Evolutionary conservation across 768 basidiomycete genomes (phyloP), one percentile per base, ranked within the genome.

Genomic region (Russula lepida): DNA sequence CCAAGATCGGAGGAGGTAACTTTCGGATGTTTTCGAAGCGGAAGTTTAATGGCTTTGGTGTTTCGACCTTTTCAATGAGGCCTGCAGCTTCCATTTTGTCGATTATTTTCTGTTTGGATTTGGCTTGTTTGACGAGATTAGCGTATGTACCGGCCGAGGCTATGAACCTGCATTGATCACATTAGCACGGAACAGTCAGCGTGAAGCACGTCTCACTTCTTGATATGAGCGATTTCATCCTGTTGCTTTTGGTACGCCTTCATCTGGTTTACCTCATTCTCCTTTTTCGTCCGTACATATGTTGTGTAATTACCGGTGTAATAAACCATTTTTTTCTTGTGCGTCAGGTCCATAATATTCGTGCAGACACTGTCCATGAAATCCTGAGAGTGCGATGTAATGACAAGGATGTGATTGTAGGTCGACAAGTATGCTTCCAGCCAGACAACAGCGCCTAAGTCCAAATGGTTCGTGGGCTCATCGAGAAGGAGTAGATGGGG

Each of bases 41-140:
- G 83, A 98, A 99, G 54, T 84, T 79, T 35, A 99, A 79, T 17
- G 83, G 83, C 67, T 82, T 84, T 37, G 81, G 79, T 4, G 73
- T 72, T 70, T 95, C 92, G 60, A 97, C 77, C 76, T 92, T 93
- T 75, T 99, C 92, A 71, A 99, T 81, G 46, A 99, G 81, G 64
- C 95, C 95, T 15, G 95, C 95, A 28, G 95, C 95, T 79, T 99
- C 97, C 95, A 99, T 99, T 84, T 99, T 99, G 81, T 99, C 95
- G 75, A 99, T 95, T 65, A 99, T 98, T 83, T 99, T 99, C 75
- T 99, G 95, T 74, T 99, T 99, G 54, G 95, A 98, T 77, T 99
- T 98, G 67, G 95, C 95, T 75, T 99, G 95, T 70, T 88, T 92
- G 69, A 99, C 95, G 67, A 99, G 84, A 74, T 99, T 99, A 68